Evolutionary conservation across 768 basidiomycete genomes (phyloP), one percentile per base, ranked within the genome.

Genomic region (Crucibulum laeve): DNA sequence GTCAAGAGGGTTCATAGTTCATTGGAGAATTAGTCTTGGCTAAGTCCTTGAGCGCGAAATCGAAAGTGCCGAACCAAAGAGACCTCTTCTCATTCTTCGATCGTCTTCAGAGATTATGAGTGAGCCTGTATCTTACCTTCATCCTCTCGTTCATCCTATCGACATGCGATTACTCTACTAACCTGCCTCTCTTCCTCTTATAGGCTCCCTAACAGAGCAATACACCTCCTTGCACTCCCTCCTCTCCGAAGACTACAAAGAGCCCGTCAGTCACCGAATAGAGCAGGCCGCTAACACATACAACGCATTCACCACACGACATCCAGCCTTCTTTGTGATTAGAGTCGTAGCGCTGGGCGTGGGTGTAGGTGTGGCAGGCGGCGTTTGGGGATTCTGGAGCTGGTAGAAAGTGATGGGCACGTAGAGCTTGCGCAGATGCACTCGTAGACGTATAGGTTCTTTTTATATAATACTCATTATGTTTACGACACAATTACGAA

Each of bases 251-350:
- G 69, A 69, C 22, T 50, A 56, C 1, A 61, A 65, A 39, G 69
- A 68, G 43, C 58, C 60, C 4, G 47, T 66, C 5, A 70, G 65
- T 45, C 63, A 65, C 7, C 58, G 56, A 18, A 61, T 72, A 25
- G 70, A 72, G 25, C 54, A 54, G 8, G 56, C 58, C 40, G 61
- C 67, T 17, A 54, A 63, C 4, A 54, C 46, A 17, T 68, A 69
- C 51, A 72, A 70, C 52, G 59, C 59, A 48, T 62, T 64, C 61
- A 72, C 70, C 5, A 56, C 62, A 19, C 54, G 62, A 25, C 54
- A 61, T 43, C 59, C 61, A 38, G 51, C 60, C 5, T 43, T 72
- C 34, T 61, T 70, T 19, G 45, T 65, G 18, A 22, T 65, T 1
- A 58, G 70, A 14, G 43, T 72, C 18, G 33, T 55, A 7, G 57